These are phyloP conservation scores for Ambrosiella beaveri DNA, from an alignment of 2,329 filamentous ascomycete genomes.

Conservation along the genomic window DNA sequence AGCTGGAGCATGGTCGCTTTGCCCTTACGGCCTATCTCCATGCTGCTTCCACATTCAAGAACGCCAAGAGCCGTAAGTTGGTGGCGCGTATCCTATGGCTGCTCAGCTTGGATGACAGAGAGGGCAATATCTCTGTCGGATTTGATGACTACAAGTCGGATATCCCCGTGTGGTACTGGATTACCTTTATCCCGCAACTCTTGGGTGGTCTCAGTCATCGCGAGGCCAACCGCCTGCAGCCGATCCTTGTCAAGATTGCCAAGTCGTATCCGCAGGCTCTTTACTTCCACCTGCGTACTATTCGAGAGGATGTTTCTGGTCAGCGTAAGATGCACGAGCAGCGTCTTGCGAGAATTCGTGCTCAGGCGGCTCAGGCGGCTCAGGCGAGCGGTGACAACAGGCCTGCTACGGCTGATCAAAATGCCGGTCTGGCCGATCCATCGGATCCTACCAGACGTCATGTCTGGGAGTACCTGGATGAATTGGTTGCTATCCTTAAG, in stretches of 20 bases:
- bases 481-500: constrained; percentile 88
- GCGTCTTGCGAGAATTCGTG: constrained; percentile 2
- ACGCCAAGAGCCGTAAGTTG: constrained; percentile 84
- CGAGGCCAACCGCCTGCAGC: constrained; percentile 73
- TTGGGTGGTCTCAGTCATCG: constrained; percentile 81
- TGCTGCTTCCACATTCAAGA: constrained; percentile 92
- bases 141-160: constrained; percentile 97
- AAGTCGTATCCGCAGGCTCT: constrained; percentile 90
- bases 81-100: constrained; percentile 90
- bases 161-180: constrained; percentile 98
- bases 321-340: constrained; percentile 14
- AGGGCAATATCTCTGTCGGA: constrained; percentile 63
- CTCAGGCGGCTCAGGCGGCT: constrained; percentile 14
- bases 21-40: constrained; percentile 93
- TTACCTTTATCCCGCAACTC: constrained; percentile 94
- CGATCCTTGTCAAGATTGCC: constrained; percentile 79
- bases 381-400: constrained; percentile 2
- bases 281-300: constrained; percentile 89
- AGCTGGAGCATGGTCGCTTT: constrained; percentile 71
- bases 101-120: constrained; percentile 78
- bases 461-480: constrained; percentile 92
- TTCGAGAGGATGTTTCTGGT: constrained; percentile 70
- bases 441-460: constrained; percentile 42
- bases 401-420: background rate
- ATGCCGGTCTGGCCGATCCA: constrained; percentile 9